Base-by-base conservation (phyloP, 2,329 filamentous ascomycete species). In the Cladosporium cucumerinum region DNA sequence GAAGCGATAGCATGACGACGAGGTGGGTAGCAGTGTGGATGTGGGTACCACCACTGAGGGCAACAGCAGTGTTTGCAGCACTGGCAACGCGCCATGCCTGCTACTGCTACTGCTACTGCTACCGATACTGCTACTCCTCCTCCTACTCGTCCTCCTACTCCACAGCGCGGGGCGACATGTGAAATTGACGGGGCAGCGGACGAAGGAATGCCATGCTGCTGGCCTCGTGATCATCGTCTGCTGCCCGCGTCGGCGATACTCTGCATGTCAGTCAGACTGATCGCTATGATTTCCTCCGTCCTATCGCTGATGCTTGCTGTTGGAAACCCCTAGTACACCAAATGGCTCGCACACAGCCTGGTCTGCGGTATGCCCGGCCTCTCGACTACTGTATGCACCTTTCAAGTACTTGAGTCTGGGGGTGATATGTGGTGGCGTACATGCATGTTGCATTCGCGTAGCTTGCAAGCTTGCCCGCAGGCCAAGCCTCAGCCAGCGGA, bases 211-310 rank as follows among this genome's bases (percentile, higher is more conserved):
- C 57, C 64, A 52, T 61, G 61, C 62, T 49, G 26, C 21, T n/a
- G 32, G 63, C 51, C 65, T 66, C 64, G 66, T 68, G 66, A 67
- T 65, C 66, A 68, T 65, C 51, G 36, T 52, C 49, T 39, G 59
- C 14, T 39, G 59, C 14, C 39, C 39, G 39, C 58, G 59, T 16
- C 59, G 49, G 60, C 49, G n/a, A 21, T 61, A 51, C 46, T 58
- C 52, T 64, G 61, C 62, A 65, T 62, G 57, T 59, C 65, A 66
- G 57, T n/a, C 18, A 26, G 16, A n/a, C n/a, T n/a, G n/a, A n/a
- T 1, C 7, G 5, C 55, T 32, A 43, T 10, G 1, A 51, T 61
- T 59, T 48, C 63, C 23, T 54, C 55, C 63, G 57, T 59, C 55
- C 57, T 36, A 26, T 26, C 57, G 21, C n/a, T 48, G 39, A 11